Evolutionary conservation across 2,329 filamentous ascomycete genomes (phyloP), one percentile per base, ranked within the genome.

Genomic region (Hyphodiscus sp.): DNA sequence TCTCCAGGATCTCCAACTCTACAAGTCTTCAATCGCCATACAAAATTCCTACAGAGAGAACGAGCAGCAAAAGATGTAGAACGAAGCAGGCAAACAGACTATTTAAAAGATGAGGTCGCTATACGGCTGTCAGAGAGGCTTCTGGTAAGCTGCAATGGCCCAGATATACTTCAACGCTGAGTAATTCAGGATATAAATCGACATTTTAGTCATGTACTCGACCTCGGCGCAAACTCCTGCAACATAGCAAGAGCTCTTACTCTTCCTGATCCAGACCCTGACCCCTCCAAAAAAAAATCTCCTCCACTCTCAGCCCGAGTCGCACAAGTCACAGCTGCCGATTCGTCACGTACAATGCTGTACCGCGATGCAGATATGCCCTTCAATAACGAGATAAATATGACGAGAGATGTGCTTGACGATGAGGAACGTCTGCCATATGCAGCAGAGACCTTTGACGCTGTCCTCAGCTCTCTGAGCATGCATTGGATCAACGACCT

Each of bases 401-500:
- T 96, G 58, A 83, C 79, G 2, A 83, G 91, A 18, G 78, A 89
- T 42, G 83, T 96, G 4, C 75, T 96, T n/a, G 72, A 79, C 0
- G 81, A 87, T 60, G 83, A 87, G 49, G 89, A 91, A 69, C 79
- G 81, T 2, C 74, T 96, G 0, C 89, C 90, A 0, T 96, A 86
- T 68, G 81, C 81, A 47, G 74, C 87, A 4, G 80, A 84, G 60
- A 83, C 85, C 2, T 97, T 96, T 69, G 91, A 97, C 68, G 83
- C 95, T 6, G 89, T 96, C 11, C 75, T 99, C 58, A 95, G 89
- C 67, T 95, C 87, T 52, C 74, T 96, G 55, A 91, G 87, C 54
- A 76, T 99, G 68, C 94, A 99, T 72, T 99, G 94, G 94, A 87
- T 96, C 76, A 99, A 99, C 69, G 90, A 99, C 69, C 81, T 99